phyloP scores from a whole-genome alignment of 2,329 filamentous ascomycete species.

The Stylonectria norvegica region DNA sequence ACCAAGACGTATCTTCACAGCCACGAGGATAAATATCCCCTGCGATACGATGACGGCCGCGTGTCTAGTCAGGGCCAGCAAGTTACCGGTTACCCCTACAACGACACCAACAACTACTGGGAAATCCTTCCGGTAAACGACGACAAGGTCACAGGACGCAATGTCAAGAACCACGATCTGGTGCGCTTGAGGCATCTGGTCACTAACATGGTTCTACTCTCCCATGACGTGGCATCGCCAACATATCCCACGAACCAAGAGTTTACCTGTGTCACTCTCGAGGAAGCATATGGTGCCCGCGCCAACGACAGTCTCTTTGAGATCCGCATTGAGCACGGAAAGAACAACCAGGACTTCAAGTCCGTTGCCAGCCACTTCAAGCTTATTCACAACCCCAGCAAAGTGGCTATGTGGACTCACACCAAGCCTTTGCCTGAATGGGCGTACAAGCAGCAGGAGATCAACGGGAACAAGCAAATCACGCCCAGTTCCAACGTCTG shows the following conservation, averaged over 20 bases:
- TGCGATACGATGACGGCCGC: slow-evolving; percentile 94
- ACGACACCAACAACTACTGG: slow-evolving; percentile 99
- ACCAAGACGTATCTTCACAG: slow-evolving; percentile 96
- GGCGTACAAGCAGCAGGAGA: slow-evolving; percentile 96
- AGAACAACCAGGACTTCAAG: slow-evolving; percentile 78
- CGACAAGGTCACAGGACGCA: slow-evolving; percentile 55
- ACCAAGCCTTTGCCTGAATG: slow-evolving; percentile 93
- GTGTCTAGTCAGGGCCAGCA: slow-evolving; percentile 98
- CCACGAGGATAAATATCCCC: slow-evolving; percentile 81
- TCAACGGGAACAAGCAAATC: slow-evolving; percentile 98
- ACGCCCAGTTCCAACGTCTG: slow-evolving; percentile 88
- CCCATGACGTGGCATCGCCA: slow-evolving; percentile 95
- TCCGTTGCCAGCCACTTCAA: slow-evolving; percentile 93
- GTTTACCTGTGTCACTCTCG: slow-evolving; percentile 77
- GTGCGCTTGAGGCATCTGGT: slow-evolving; percentile 82
- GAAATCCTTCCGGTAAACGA: slow-evolving; percentile 74
- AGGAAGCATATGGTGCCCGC: slow-evolving; percentile 69
- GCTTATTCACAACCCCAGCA: slow-evolving; percentile 87
- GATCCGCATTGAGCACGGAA: slow-evolving; percentile 83
- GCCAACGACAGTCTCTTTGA: slow-evolving; percentile 92
- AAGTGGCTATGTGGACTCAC: slow-evolving; percentile 99
- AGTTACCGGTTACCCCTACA: slow-evolving; percentile 95
- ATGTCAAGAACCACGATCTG: slow-evolving; percentile 78
- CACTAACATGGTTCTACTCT: slow-evolving; percentile 82
- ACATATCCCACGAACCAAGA: slow-evolving; percentile 98